Evolutionary conservation across 2,329 filamentous ascomycete species (phyloP).

Genomic region (Juglanconis juglandina): DNA sequence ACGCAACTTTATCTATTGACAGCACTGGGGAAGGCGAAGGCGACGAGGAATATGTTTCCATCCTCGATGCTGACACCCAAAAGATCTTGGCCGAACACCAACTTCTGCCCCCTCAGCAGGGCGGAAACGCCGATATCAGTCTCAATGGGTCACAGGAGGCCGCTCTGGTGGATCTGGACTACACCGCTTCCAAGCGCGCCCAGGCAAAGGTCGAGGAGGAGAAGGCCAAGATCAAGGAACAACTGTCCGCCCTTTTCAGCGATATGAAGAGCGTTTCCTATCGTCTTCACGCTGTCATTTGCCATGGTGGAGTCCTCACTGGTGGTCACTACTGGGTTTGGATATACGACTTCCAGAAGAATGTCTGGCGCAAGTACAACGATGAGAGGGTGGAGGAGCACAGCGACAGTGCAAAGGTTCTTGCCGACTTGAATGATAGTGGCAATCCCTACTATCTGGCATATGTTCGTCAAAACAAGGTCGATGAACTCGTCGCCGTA

Average conservation of each 20-base stretch:
- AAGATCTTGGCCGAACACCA: constrained; percentile 31
- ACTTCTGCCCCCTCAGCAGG: constrained; percentile 22
- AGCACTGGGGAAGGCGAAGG: constrained; percentile 7
- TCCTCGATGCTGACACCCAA: constrained; percentile 19
- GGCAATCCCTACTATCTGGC: constrained; percentile 61
- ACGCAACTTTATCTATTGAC: constrained; percentile 8
- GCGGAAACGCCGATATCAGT: background rate
- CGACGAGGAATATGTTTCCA: constrained; percentile 19
- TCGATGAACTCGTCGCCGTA: constrained; percentile 26
- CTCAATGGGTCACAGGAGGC: background rate
- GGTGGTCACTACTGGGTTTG: constrained; percentile 96
- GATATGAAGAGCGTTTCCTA: constrained; percentile 68
- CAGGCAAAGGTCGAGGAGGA: constrained; percentile 5
- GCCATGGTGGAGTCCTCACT: constrained; percentile 71
- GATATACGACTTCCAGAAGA: constrained; percentile 80
- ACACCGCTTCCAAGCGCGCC: constrained; percentile 5
- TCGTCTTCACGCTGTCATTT: constrained; percentile 85
- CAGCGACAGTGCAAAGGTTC: constrained; percentile 64
- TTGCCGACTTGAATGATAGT: constrained; percentile 61
- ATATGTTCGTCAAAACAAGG: constrained; percentile 30
- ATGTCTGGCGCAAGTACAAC: constrained; percentile 91
- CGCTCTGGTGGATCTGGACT: constrained; percentile 1
- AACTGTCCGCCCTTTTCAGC: constrained; percentile 53
- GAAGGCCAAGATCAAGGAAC: constrained; percentile 19
- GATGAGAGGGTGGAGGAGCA: constrained; percentile 74